Base-by-base conservation (phyloP, 2,329 filamentous ascomycete genomes). In the Emergomyces pasteurianus region DNA sequence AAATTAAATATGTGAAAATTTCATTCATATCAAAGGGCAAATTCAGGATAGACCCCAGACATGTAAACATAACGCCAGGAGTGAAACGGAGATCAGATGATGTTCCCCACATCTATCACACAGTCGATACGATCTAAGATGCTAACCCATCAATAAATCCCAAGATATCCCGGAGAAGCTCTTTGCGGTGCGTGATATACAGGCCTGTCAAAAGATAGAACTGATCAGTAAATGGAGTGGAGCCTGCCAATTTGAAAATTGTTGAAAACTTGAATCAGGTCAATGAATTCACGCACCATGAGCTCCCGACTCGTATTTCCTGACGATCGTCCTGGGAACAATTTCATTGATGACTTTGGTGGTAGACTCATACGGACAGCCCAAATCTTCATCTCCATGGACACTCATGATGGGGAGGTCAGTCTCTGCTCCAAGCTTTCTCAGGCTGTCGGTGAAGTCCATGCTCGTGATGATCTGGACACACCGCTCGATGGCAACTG, bases 371-470 rank as follows among this genome's bases (percentile, higher is more conserved):
- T 65, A 64, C 3, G 69, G 66, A 54, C 65, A 67, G 38, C 69
- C 69, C 62, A 53, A 28, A 62, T 71, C 70, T 42, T 63, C 63
- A 59, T 69, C 66, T 0, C 68, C 69, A 63, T 72, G 69, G 18
- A 71, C 57, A 43, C 69, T 67, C 58, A 67, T 64, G 16, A 70
- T 40, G 31, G 62, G 64, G 7, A 69, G 31, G 42, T 67, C 58
- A 3, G 49, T 63, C 5, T 63, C 57, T 10, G 61, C 40, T n/a
- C 55, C 58, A 18, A 68, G 56, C 46, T 59, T 63, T 60, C 61
- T 64, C 60, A 67, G 54, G 26, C 67, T 63, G 21, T 68, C 64
- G 0, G 64, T 67, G 59, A 71, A 69, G 61, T 70, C 66, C 36
- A 61, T 66, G 10, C 60, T 60, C 12, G 63, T 66, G 58, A 71